Evolutionary conservation across 148 eudicot species (phyloP).

Genomic region (Suaeda aralocaspica): DNA sequence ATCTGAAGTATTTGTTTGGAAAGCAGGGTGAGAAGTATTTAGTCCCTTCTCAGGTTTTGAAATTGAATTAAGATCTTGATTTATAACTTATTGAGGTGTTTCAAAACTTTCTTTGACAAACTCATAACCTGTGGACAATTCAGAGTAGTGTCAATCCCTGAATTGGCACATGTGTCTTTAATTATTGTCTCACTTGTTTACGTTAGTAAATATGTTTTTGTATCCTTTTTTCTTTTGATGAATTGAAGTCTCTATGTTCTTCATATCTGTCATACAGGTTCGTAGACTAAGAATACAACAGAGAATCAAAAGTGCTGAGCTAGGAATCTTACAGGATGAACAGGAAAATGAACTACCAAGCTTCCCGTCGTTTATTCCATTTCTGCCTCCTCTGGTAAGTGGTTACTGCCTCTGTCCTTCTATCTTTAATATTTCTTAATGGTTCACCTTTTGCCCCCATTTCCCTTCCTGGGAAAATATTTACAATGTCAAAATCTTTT

Average conservation of each 20-base stretch:
- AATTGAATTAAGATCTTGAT: background rate
- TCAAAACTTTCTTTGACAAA: slow-evolving; percentile 33
- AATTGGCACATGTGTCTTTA: slow-evolving; percentile 16
- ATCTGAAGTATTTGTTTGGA: background rate
- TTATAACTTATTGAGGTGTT: background rate
- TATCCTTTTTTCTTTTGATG: background rate
- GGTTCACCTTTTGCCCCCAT: too few species aligned
- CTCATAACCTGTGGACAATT: slow-evolving; percentile 66
- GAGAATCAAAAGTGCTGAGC: slow-evolving; percentile 72
- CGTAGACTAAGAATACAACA: slow-evolving; percentile 92
- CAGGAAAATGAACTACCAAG: slow-evolving; percentile 81
- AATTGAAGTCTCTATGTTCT: background rate
- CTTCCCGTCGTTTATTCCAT: slow-evolving; percentile 92
- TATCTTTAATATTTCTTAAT: background rate
- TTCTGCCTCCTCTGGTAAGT: slow-evolving; percentile 89
- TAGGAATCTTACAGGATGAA: slow-evolving; percentile 60
- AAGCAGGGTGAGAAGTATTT: background rate
- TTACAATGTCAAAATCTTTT: too few species aligned
- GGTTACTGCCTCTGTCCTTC: background rate
- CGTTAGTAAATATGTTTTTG: background rate
- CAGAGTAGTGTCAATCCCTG: slow-evolving; percentile 60
- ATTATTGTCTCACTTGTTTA: background rate
- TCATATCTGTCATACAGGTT: slow-evolving; percentile 43
- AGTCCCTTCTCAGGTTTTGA: background rate
- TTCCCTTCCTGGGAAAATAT: too few species aligned